phyloP scores from a whole-genome alignment of 106 monocot species.

The Hemerocallis citrina region DNA sequence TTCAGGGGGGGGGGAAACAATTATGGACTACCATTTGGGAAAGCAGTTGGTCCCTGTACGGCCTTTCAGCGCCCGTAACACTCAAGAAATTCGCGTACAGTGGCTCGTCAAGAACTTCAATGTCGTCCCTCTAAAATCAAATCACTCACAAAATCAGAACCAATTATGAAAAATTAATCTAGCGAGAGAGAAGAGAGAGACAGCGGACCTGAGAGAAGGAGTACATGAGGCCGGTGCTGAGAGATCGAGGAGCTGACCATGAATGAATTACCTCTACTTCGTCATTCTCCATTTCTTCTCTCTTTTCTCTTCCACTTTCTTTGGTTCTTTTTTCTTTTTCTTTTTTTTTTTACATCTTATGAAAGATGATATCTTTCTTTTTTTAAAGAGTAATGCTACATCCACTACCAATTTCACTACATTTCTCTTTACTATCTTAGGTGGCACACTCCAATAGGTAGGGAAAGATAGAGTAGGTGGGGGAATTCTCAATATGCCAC shows the following conservation, averaged over 20 bases:
- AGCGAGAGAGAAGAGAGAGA: background rate
- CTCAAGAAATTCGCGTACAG: slow-evolving; percentile 79
- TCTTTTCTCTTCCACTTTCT: background rate
- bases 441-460: no score
- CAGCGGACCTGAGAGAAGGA: slow-evolving; percentile 80
- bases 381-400: no score
- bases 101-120: slow-evolving; percentile 85
- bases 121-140: slow-evolving; percentile 72
- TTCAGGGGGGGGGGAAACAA: background rate
- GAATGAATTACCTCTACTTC: slow-evolving; percentile 64
- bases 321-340: background rate
- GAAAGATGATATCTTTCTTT: no score
- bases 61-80: slow-evolving; percentile 56
- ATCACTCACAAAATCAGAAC: background rate
- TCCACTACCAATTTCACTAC: no score
- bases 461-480: no score
- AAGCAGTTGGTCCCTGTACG: slow-evolving; percentile 75
- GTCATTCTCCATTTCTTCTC: slow-evolving; percentile 3
- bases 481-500: no score
- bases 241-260: slow-evolving; percentile 90
- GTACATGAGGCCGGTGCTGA: slow-evolving; percentile 99
- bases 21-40: slow-evolving; percentile 44
- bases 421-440: no score
- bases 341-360: background rate
- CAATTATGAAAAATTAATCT: background rate